A percentile compares a stretch with the other conserved stretches of the same genome.
phyloP scores from a whole-genome alignment of 2,329 filamentous ascomycete genomes.

The Drechslerella coelobrocha region DNA sequence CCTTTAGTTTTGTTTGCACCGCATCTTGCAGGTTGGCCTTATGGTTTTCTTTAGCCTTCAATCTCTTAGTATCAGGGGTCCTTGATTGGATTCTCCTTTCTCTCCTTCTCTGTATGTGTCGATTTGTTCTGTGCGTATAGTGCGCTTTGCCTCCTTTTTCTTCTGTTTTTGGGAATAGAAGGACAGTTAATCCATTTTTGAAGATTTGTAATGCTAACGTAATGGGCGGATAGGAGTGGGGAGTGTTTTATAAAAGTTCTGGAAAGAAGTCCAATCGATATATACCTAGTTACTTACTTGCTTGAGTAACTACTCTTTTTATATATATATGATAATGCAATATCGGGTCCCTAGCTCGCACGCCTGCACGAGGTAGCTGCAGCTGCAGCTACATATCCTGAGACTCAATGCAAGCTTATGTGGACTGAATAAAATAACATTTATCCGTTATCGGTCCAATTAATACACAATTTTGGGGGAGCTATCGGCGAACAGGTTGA shows the following conservation, averaged over 20 bases:
- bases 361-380: too few relatives aligned
- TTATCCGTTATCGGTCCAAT: too few relatives aligned
- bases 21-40: neutral
- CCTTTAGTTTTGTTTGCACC: constrained; percentile 9
- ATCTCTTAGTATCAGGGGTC: neutral
- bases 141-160: neutral
- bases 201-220: constrained; percentile 7
- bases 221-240: neutral
- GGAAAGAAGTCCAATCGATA: neutral
- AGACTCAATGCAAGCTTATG: too few relatives aligned
- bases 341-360: too few relatives aligned
- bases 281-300: too few relatives aligned
- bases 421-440: too few relatives aligned
- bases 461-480: too few relatives aligned
- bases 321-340: too few relatives aligned
- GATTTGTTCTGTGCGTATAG: neutral
- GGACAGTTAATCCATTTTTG: too few relatives aligned
- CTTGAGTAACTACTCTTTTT: too few relatives aligned
- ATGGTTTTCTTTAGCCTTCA: constrained; percentile 5
- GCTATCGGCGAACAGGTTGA: too few relatives aligned
- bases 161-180: constrained; percentile 4
- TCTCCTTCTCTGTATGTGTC: neutral
- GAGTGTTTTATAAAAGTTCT: neutral
- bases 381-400: too few relatives aligned
- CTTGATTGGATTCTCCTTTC: neutral